Conservation (phyloP, 2,329 filamentous ascomycete species). For the Diaporthe australafricana region DNA sequence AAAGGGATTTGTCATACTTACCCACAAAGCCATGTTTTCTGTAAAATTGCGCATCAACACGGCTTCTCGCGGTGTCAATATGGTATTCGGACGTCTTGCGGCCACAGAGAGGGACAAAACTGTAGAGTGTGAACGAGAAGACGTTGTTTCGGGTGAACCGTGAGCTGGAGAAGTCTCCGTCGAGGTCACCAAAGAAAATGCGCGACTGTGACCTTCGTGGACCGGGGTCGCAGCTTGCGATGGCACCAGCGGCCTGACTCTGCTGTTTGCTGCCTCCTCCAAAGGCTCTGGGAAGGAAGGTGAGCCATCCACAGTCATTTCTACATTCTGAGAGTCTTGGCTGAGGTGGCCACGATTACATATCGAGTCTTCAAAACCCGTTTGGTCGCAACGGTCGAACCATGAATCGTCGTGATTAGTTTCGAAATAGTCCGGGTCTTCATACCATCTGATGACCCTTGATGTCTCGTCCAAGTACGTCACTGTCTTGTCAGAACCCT, state of each 20-base stretch:
- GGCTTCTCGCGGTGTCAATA: neutral
- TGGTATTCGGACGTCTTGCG: neutral
- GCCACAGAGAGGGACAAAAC: neutral
- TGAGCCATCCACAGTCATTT: neutral
- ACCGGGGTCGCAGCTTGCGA: neutral
- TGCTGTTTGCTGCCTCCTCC: neutral
- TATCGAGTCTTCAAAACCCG: neutral
- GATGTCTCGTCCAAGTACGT: constrained; percentile 9
- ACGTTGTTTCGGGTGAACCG: constrained; percentile 2
- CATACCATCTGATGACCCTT: neutral
- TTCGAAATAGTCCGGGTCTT: neutral
- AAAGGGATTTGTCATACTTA: neutral
- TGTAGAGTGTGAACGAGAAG: constrained; percentile 4
- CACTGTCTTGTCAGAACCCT: neutral
- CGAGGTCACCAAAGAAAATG: neutral
- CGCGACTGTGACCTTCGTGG: neutral
- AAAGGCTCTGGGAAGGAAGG: neutral
- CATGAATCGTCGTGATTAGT: neutral
- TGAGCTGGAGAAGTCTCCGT: neutral
- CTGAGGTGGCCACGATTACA: no score
- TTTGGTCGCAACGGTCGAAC: neutral
- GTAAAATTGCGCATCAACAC: constrained; percentile 12
- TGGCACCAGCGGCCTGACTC: neutral
- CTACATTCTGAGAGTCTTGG: neutral
- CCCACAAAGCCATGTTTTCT: constrained; percentile 6